These are phyloP conservation scores for Phytopythium ostracodes DNA, from an alignment of 352 stramenopile species.

Conservation along the genomic window DNA sequence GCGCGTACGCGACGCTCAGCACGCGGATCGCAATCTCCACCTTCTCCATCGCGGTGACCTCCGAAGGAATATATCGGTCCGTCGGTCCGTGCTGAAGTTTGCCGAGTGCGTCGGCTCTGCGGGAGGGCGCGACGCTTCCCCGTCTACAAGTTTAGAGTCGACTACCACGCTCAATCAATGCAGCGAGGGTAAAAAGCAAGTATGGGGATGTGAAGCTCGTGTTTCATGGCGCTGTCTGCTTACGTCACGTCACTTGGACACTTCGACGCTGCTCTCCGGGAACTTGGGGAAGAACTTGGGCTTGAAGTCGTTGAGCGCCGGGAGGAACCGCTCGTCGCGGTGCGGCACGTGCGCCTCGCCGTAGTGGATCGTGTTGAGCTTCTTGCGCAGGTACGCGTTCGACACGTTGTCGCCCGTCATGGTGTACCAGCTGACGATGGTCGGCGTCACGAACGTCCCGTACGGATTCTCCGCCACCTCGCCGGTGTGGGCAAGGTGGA, in stretches of 20 bases:
- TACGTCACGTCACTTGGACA: background rate
- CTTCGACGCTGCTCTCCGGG: background rate
- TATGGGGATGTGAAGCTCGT: too few species aligned
- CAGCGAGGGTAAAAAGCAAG: too few species aligned
- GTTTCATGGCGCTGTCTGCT: too few species aligned
- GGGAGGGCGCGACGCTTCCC: too few species aligned
- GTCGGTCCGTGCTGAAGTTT: too few species aligned
- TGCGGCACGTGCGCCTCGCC: background rate
- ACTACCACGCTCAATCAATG: too few species aligned
- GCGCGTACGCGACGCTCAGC: slow-evolving; percentile 43
- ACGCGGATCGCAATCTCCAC: slow-evolving; percentile 69
- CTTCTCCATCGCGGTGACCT: slow-evolving; percentile 39
- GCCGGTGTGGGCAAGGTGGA: slow-evolving; percentile 5
- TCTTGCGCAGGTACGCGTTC: background rate
- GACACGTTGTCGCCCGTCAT: slow-evolving; percentile 13
- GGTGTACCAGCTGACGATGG: slow-evolving; percentile 15
- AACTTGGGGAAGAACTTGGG: background rate
- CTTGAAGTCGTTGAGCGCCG: background rate
- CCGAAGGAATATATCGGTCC: too few species aligned
- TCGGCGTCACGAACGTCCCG: slow-evolving; percentile 7
- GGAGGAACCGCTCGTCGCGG: background rate
- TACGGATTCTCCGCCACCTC: slow-evolving; percentile 9
- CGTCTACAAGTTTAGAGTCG: too few species aligned
- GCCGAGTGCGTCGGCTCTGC: too few species aligned
- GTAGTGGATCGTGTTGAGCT: background rate